Percentiles rank a stretch among this genome's conserved stretches.
Evolutionary conservation across 164 flowering plant species (phyloP).

Genomic region (Tetrastigma voinierianum): DNA sequence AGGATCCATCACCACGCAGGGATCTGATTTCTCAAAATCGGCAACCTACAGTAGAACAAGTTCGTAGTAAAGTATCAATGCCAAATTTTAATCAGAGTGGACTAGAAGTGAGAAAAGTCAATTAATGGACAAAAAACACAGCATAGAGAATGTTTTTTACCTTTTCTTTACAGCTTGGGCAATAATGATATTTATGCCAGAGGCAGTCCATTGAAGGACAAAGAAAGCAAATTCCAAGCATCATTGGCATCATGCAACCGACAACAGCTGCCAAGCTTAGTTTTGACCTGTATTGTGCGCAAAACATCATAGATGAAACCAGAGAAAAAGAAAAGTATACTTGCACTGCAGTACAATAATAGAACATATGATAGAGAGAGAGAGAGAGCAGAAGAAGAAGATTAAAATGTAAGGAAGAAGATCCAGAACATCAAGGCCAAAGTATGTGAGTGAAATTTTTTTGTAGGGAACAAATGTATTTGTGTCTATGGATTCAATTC

Average conservation of each 20-base stretch:
- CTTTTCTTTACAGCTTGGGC: conserved; percentile 82
- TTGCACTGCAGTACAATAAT: no score
- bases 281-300: conserved; percentile 54
- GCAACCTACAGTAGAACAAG: conserved; percentile 55
- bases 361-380: no score
- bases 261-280: conserved; percentile 83
- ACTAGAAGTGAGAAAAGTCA: background rate
- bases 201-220: conserved; percentile 95
- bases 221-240: conserved; percentile 89
- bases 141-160: conserved; percentile 17
- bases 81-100: background rate
- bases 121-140: background rate
- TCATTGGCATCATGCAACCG: conserved; percentile 86
- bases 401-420: no score
- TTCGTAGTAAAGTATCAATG: background rate
- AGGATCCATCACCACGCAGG: conserved; percentile 74
- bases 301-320: background rate
- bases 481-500: no score
- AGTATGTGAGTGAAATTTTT: no score
- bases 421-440: no score
- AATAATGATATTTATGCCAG: conserved; percentile 94
- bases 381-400: no score
- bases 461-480: no score
- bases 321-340: background rate
- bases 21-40: conserved; percentile 79